Conservation (phyloP, 1,284 basidiomycete genomes). For the Marasmius sp. region DNA sequence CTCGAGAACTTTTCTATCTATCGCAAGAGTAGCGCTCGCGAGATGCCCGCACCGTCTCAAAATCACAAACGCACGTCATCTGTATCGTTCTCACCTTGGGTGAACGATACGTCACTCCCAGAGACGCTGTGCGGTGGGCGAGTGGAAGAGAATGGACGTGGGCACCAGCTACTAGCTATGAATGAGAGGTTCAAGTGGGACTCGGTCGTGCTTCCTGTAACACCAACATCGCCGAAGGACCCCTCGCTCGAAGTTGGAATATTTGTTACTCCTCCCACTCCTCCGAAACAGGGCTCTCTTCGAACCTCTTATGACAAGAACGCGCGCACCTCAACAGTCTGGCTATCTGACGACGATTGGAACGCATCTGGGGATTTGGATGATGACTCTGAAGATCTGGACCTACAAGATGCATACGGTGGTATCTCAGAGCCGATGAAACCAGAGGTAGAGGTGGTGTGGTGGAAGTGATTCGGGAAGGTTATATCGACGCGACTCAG, state of each 20-base stretch:
- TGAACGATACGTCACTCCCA: no score
- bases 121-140: background rate
- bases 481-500: no score
- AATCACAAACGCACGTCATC: background rate
- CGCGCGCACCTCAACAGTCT: background rate
- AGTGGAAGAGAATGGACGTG: background rate
- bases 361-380: background rate
- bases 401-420: no score
- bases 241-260: background rate
- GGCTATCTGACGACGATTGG: background rate
- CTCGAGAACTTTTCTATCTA: slow-evolving; percentile 3
- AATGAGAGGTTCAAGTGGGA: background rate
- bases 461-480: no score
- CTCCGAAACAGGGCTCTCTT: background rate
- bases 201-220: background rate
- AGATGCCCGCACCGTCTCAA: no score
- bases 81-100: background rate
- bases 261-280: background rate
- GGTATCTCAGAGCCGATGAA: no score
- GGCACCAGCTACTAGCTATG: background rate
- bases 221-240: background rate
- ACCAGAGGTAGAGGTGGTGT: no score
- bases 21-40: background rate
- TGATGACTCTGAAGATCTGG: background rate
- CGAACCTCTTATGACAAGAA: background rate